Evolutionary conservation across 176 grass and related monocot genomes (phyloP).

Genomic region (Carex scoparia): DNA sequence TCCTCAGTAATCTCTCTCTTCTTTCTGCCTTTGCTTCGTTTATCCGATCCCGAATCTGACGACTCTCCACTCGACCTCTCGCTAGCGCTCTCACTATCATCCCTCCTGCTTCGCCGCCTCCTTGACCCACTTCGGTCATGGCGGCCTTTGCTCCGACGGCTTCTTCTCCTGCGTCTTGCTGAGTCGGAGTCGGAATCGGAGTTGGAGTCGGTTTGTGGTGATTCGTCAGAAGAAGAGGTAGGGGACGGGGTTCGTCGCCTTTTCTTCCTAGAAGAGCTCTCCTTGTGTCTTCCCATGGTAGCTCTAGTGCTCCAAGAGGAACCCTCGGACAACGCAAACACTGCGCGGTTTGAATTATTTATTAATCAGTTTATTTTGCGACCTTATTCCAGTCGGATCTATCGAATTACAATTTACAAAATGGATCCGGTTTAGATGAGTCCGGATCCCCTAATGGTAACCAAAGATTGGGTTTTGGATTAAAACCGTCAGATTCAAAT

Average conservation of each 20-base stretch:
- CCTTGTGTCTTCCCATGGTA: slow-evolving; percentile 42
- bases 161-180: slow-evolving; percentile 16
- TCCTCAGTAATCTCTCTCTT: slow-evolving; percentile 69
- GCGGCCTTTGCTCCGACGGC: slow-evolving; percentile 28
- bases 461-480: too few relatives aligned
- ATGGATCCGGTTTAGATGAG: too few relatives aligned
- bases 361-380: too few relatives aligned
- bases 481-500: too few relatives aligned
- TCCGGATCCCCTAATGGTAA: too few relatives aligned
- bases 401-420: too few relatives aligned
- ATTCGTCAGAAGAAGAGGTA: slow-evolving; percentile 27
- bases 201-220: background rate
- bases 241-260: slow-evolving; percentile 34
- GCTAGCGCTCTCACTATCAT: slow-evolving; percentile 29
- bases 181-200: slow-evolving; percentile 28
- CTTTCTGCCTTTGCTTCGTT: slow-evolving; percentile 15
- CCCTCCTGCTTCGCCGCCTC: slow-evolving; percentile 40
- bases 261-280: slow-evolving; percentile 35
- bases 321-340: background rate
- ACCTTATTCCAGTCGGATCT: too few relatives aligned
- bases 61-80: slow-evolving; percentile 14
- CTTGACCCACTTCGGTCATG: slow-evolving; percentile 25
- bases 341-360: background rate
- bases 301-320: background rate
- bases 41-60: slow-evolving; percentile 51